Base-by-base conservation (phyloP, 305 asterid species). In the Fraxinus nigra region DNA sequence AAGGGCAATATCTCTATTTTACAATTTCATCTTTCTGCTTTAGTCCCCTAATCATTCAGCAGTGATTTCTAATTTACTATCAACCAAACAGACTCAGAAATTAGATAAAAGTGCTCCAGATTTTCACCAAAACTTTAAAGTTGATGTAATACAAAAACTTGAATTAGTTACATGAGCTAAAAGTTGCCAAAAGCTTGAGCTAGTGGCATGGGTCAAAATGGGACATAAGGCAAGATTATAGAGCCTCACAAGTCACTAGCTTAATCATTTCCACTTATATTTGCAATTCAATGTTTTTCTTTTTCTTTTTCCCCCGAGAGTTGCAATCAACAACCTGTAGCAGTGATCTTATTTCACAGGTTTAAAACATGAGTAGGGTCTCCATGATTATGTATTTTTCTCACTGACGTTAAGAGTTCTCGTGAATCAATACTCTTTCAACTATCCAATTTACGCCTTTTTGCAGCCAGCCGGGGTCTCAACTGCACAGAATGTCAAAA, bases 391-490 rank as follows among this genome's bases (percentile, higher is more conserved):
- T 35, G 54, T 63, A 28, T 13, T 43, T 59, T 40, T 40, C 69
- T 24, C 76, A 46, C 38, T 7, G 72, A 11, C 59, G n/a, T 16
- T 34, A 16, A 37, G 43, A 0, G 37, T 61, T 80, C 84, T 65
- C 77, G 86, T 28, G 86, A 80, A 59, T 86, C 79, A 67, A 26
- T 78, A 77, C 88, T 81, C 83, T 84, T 88, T 59, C 73, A 77
- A 80, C 85, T 13, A 20, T 85, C 82, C 86, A 84, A 34, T 77
- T 72, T 91, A 51, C 88, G 89, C 84, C 87, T 87, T 78, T 91
- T 89, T 69, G 85, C 89, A 84, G 86, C 86, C 65, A 88, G 86
- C 81, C 87, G 88, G 18, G 92, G 90, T 85, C 86, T 88, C 89
- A 87, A 74, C 94, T 91, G 91, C 88, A 87, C 75, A 78, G 24